These are phyloP conservation scores for Alternaria metachromatica DNA, from an alignment of 2,329 filamentous ascomycete genomes.

Conservation along the genomic window DNA sequence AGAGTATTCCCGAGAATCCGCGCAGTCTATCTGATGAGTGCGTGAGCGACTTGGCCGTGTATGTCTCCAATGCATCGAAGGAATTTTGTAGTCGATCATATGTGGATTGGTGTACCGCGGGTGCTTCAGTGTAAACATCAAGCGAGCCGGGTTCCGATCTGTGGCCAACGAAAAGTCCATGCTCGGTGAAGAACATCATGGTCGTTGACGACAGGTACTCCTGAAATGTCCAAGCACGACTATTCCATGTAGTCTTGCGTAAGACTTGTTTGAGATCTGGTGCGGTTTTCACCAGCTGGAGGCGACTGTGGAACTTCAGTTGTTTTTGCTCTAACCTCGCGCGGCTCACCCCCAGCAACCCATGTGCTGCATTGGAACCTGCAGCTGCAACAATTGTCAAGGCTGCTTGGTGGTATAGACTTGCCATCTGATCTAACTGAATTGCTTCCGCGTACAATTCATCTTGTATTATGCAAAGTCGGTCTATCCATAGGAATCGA, in stretches of 20 bases:
- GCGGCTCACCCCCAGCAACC: slow-evolving; percentile 3
- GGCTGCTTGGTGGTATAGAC: slow-evolving; percentile 5
- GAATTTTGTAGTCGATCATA: not conserved
- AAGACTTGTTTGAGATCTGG: not conserved
- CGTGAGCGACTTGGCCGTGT: not conserved
- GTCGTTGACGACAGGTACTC: slow-evolving; percentile 2
- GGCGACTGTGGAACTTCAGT: not conserved
- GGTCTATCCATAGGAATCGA: slow-evolving; percentile 10
- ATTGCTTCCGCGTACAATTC: not conserved
- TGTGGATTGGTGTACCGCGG: not conserved
- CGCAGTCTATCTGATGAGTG: not conserved
- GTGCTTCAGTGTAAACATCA: not conserved
- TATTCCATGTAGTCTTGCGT: not conserved
- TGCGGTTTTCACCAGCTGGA: not conserved
- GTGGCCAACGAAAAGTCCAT: not conserved
- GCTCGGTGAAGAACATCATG: slow-evolving; percentile 12
- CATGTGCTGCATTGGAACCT: not conserved
- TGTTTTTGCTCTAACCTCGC: not conserved
- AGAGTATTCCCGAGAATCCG: not conserved
- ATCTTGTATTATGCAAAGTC: slow-evolving; percentile 12
- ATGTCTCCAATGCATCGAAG: not conserved
- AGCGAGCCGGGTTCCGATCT: not conserved
- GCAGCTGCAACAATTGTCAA: slow-evolving; percentile 9
- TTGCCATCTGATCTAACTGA: slow-evolving; percentile 14
- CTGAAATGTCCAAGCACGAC: slow-evolving; percentile 13